Conservation (phyloP, 176 grass and related monocot genomes). For the Juncus inflexus region DNA sequence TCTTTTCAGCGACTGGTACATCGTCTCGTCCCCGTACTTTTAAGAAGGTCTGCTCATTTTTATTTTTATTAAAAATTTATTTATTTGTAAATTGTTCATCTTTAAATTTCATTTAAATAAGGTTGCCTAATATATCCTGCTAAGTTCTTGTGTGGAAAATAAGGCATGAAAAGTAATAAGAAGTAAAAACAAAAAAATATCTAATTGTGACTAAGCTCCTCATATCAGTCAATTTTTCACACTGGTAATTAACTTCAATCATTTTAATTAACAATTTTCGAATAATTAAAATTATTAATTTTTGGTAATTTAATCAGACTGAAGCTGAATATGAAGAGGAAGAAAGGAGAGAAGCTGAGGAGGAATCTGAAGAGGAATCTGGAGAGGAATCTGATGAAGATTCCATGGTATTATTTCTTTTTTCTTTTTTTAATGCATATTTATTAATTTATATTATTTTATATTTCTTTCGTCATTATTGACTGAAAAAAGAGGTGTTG, state of each 20-base stretch:
- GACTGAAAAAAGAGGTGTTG: not conserved
- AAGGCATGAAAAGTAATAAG: too few species aligned
- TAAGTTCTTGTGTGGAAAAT: too few species aligned
- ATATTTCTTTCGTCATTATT: not conserved
- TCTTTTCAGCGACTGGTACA: conserved; percentile 71
- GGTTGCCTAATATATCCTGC: too few species aligned
- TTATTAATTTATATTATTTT: conserved; percentile 8
- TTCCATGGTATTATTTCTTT: conserved; percentile 1
- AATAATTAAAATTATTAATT: conserved; percentile 18
- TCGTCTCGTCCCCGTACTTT: conserved; percentile 72
- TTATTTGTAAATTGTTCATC: not conserved
- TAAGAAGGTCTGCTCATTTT: conserved; percentile 49
- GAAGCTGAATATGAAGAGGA: conserved; percentile 54
- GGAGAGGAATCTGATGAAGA: conserved; percentile 57
- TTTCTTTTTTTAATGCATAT: conserved; percentile 13
- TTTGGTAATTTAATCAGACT: conserved; percentile 35
- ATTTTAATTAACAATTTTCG: conserved; percentile 5
- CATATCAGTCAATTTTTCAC: not conserved
- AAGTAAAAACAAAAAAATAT: too few species aligned
- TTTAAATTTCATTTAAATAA: too few species aligned
- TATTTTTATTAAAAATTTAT: not conserved
- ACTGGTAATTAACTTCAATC: not conserved
- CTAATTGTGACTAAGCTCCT: too few species aligned
- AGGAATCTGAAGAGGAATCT: conserved; percentile 72
- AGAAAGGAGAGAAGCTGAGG: conserved; percentile 64